These are phyloP conservation scores for Fusarium decemcellulare DNA, from an alignment of 2,329 filamentous ascomycete species.

Conservation along the genomic window DNA sequence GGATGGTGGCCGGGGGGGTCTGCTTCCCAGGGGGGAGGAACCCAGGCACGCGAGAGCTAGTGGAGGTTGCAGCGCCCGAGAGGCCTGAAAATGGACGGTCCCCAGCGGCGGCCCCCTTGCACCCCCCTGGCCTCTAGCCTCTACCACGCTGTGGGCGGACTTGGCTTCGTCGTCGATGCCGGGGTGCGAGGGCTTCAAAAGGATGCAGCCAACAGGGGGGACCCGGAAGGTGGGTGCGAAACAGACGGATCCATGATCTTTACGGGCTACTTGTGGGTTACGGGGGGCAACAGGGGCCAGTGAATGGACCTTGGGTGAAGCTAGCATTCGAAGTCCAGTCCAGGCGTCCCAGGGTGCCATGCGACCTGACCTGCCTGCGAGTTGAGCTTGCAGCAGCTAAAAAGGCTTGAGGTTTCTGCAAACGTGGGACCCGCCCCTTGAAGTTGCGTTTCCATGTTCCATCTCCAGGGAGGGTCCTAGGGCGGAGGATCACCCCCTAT, in stretches of 20 bases:
- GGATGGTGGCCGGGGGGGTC: constrained; percentile 11
- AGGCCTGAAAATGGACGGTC: constrained; percentile 15
- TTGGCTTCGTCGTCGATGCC: constrained; percentile 17
- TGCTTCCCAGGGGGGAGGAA: neutral
- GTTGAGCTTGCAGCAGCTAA: constrained; percentile 32
- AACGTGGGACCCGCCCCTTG: constrained; percentile 7
- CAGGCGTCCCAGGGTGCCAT: constrained; percentile 36
- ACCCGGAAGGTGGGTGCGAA: constrained; percentile 27
- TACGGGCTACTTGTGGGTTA: constrained; percentile 18
- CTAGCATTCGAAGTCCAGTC: neutral
- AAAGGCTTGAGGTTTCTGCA: constrained; percentile 16
- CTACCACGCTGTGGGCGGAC: neutral
- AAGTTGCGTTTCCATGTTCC: neutral
- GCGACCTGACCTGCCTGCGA: constrained; percentile 7
- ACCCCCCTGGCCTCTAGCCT: neutral
- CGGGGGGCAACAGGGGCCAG: constrained; percentile 19
- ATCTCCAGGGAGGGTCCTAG: no score
- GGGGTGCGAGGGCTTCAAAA: constrained; percentile 8
- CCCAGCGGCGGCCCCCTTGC: constrained; percentile 3
- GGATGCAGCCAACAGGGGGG: constrained; percentile 34
- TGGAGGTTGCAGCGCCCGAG: constrained; percentile 27
- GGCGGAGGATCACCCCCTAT: neutral
- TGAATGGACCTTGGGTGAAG: constrained; percentile 31
- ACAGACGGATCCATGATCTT: constrained; percentile 4
- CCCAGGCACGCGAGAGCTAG: constrained; percentile 21